Conservation (phyloP, 768 basidiomycete species). For the Lentinula sp. region DNA sequence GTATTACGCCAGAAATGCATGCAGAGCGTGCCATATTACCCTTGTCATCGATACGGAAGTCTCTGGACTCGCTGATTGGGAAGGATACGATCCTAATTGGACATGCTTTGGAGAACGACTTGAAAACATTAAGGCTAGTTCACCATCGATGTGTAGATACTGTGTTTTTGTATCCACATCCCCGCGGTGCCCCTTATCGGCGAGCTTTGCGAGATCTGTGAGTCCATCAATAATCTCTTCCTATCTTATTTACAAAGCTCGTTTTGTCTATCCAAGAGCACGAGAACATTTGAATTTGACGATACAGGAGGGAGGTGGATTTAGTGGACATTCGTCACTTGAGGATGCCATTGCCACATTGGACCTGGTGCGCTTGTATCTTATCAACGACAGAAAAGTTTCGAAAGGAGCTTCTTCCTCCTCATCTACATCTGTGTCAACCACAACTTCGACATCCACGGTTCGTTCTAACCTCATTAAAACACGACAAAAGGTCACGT, state of each 20-base stretch:
- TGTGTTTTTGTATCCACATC: constrained; percentile 79
- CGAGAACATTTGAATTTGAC: constrained; percentile 74
- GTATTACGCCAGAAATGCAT: constrained; percentile 51
- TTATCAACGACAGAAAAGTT: constrained; percentile 43
- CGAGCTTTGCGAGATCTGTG: constrained; percentile 81
- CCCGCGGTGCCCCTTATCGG: constrained; percentile 65
- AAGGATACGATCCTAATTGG: constrained; percentile 85
- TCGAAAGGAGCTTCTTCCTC: not conserved
- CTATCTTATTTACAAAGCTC: not conserved
- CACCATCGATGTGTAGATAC: constrained; percentile 88
- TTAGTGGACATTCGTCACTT: constrained; percentile 80
- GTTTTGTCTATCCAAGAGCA: constrained; percentile 40
- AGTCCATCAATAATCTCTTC: constrained; percentile 9
- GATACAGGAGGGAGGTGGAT: constrained; percentile 77
- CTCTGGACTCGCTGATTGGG: constrained; percentile 68
- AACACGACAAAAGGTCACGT: not conserved
- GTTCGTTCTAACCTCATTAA: not conserved
- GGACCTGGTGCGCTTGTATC: constrained; percentile 80
- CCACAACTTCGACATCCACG: not conserved
- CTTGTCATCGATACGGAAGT: constrained; percentile 57
- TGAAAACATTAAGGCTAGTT: constrained; percentile 83
- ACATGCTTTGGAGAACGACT: constrained; percentile 89
- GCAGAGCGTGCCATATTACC: constrained; percentile 60
- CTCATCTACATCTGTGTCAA: not conserved
- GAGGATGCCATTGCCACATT: constrained; percentile 89